Evolutionary conservation across 768 basidiomycete species (phyloP).

Genomic region (Lactarius indigo): DNA sequence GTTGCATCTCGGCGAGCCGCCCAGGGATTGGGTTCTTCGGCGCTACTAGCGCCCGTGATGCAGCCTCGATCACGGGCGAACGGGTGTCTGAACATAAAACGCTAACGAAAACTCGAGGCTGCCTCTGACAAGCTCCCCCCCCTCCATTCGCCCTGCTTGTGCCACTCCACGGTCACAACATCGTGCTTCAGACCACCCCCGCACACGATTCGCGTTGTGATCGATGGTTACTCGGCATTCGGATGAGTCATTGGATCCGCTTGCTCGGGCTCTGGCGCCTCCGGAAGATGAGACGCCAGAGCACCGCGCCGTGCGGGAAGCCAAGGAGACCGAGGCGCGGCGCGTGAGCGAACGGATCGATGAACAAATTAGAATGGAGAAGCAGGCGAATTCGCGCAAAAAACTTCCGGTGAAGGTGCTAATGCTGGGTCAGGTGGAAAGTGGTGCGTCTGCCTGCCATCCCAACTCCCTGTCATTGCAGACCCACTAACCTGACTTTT

Average conservation of each 20-base stretch:
- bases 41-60: conserved; percentile 1
- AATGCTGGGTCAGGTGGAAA: conserved; percentile 27
- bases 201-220: not conserved
- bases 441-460: conserved; percentile 15
- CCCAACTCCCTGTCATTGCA: not conserved
- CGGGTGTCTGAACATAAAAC: conserved; percentile 7
- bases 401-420: conserved; percentile 28
- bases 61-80: conserved; percentile 2
- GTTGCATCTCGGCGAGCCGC: not conserved
- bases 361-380: conserved; percentile 25
- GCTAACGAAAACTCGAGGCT: too few relatives aligned
- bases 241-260: conserved; percentile 1
- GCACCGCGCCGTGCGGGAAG: conserved; percentile 25
- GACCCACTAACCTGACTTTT: not conserved
- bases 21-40: not conserved
- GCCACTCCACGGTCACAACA: too few relatives aligned
- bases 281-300: conserved; percentile 22
- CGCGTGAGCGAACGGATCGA: conserved; percentile 30
- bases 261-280: not conserved
- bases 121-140: not conserved
- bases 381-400: conserved; percentile 22
- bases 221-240: conserved; percentile 10
- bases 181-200: not conserved
- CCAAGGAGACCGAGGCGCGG: conserved; percentile 26
- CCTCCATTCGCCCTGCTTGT: not conserved